phyloP scores from a whole-genome alignment of 345 rosid species.

The Laguncularia racemosa region DNA sequence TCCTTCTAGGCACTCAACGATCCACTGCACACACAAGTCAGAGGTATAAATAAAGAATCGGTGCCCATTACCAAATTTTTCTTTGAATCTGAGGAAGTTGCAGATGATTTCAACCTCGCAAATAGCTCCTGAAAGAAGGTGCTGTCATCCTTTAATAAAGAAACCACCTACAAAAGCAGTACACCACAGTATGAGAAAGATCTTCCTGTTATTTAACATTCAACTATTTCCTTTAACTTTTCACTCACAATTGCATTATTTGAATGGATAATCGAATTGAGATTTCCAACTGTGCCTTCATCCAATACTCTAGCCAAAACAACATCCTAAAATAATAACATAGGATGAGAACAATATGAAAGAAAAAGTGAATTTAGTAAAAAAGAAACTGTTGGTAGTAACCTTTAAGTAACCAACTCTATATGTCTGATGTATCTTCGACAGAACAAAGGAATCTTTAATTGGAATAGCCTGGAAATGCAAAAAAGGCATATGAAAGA shows the following conservation, averaged over 20 bases:
- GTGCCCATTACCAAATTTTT: conserved; percentile 71
- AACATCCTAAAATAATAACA: conserved; percentile 55
- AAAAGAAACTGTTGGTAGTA: conserved; percentile 14
- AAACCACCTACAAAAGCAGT: conserved; percentile 50
- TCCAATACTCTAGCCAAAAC: conserved; percentile 90
- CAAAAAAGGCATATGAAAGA: neutral
- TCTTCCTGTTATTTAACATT: neutral
- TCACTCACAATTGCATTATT: conserved; percentile 73
- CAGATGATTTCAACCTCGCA: conserved; percentile 57
- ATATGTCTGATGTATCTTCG: conserved; percentile 84
- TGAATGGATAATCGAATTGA: conserved; percentile 59
- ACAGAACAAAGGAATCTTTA: conserved; percentile 52
- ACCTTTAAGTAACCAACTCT: conserved; percentile 92
- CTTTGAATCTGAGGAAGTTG: conserved; percentile 60
- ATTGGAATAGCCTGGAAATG: conserved; percentile 67
- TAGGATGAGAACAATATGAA: conserved; percentile 10
- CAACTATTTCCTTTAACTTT: neutral
- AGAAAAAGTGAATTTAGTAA: conserved; percentile 9
- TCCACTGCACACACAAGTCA: neutral
- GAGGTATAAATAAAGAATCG: neutral
- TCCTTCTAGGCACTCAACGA: too few relatives aligned
- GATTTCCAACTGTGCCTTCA: conserved; percentile 56
- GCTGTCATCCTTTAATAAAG: conserved; percentile 69
- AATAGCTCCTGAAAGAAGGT: conserved; percentile 86
- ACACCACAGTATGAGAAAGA: conserved; percentile 7